phyloP scores from a whole-genome alignment of 176 grass and related monocot genomes.

The Carex scoparia region DNA sequence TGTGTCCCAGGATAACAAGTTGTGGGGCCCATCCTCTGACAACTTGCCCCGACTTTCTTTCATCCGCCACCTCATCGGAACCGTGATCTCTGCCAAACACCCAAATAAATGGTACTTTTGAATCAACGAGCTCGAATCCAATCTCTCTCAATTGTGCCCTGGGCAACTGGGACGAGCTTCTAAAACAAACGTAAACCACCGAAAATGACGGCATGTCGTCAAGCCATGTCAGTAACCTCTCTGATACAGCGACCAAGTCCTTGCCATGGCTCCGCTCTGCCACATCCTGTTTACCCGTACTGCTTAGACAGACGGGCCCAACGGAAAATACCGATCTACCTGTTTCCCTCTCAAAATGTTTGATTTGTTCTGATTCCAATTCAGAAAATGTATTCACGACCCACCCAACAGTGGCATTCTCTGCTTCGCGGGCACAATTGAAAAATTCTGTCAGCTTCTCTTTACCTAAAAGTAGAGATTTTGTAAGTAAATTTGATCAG shows the following conservation, averaged over 20 bases:
- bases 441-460: conserved; percentile 36
- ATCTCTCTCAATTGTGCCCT: conserved; percentile 47
- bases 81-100: conserved; percentile 26
- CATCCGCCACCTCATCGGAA: neutral
- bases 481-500: conserved; percentile 39
- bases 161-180: conserved; percentile 42
- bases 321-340: conserved; percentile 50
- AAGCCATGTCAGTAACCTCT: conserved; percentile 40
- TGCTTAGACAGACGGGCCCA: conserved; percentile 47
- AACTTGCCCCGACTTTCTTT: conserved; percentile 30
- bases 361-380: conserved; percentile 46
- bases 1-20: conserved; percentile 48
- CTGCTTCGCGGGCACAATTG: conserved; percentile 36
- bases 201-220: conserved; percentile 37
- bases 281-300: conserved; percentile 29
- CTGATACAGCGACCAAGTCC: conserved; percentile 14
- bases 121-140: conserved; percentile 38
- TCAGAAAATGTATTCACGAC: conserved; percentile 56
- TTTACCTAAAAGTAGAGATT: conserved; percentile 41
- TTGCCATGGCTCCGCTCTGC: conserved; percentile 37
- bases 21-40: conserved; percentile 61
- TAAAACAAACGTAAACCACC: conserved; percentile 74
- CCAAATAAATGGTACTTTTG: conserved; percentile 50
- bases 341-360: conserved; percentile 57
- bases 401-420: conserved; percentile 49